A percentile compares a stretch with the other conserved stretches of the same genome.
Evolutionary conservation across 2,329 filamentous ascomycete genomes (phyloP).

Genomic region (Byssothecium circinans): DNA sequence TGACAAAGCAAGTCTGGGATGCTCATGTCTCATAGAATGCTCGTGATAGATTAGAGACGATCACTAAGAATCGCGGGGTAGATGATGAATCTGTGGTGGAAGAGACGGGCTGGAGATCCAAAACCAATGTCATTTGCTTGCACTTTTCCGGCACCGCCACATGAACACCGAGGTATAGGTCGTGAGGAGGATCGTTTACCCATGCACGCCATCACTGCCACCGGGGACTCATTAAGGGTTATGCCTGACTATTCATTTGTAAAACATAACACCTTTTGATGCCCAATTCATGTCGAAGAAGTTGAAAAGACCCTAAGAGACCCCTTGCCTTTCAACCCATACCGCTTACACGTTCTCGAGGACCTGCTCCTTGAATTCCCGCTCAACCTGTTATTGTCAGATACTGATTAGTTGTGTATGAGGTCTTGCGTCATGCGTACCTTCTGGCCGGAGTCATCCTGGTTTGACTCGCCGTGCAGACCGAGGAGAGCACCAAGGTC

Average conservation of each 20-base stretch:
- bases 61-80: not conserved
- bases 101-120: constrained; percentile 16
- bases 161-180: constrained; percentile 39
- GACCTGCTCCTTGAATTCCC: constrained; percentile 98
- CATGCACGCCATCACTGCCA: constrained; percentile 42
- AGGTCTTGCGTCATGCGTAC: constrained; percentile 50
- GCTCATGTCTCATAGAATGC: not conserved
- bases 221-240: constrained; percentile 35
- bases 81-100: not conserved
- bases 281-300: constrained; percentile 45
- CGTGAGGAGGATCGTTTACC: constrained; percentile 17
- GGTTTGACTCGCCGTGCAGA: constrained; percentile 95
- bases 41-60: not conserved
- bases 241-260: constrained; percentile 45
- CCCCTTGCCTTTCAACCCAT: constrained; percentile 39
- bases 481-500: constrained; percentile 94
- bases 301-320: constrained; percentile 43
- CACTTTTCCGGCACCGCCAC: constrained; percentile 39
- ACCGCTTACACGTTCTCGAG: constrained; percentile 83
- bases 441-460: constrained; percentile 97
- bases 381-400: constrained; percentile 59
- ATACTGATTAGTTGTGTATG: not conserved
- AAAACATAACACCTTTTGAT: constrained; percentile 49
- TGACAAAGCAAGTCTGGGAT: not conserved
- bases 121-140: constrained; percentile 40